Evolutionary conservation across 768 basidiomycete species (phyloP), one percentile per base, ranked within the genome.

Genomic region (Lactarius evosmus): DNA sequence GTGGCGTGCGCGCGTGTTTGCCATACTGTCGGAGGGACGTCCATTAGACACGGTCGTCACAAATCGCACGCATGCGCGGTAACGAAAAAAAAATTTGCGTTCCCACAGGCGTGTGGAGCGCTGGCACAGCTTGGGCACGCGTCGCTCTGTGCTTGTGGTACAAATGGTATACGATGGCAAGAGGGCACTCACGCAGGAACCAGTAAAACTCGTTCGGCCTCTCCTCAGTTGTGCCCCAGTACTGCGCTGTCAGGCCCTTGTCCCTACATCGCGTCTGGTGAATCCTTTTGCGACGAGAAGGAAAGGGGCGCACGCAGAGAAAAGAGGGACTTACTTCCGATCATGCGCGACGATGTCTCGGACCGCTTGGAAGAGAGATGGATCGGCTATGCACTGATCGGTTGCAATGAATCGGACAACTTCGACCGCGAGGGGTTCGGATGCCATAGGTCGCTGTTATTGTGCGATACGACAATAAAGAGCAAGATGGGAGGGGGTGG

Each of bases 231-330:
- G 53, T 1, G 36, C 63, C 63, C 63, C 63, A 64, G 38, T 64
- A 51, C 36, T 65, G 63, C 12, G 63, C 54, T 9, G 34, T 56
- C 19, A 65, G 17, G 2, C 63, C 63, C 9, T 40, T 60, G 27
- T 51, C 59, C 33, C 63, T 65, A 25, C 1, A 34, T 12, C 40
- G 8, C 40, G 19, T 19, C 8, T 7, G 7, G 7, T 25, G n/a
- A 46, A 2, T n/a, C 12, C 12, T 4, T 25, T 58, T 50, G 16
- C 12, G n/a, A 46, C 9, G 22, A 9, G 11, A 22, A 12, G 40
- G 11, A 22, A 12, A 19, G 5, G 22, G 19, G 38, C 6, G 19
- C 40, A 40, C 40, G 40, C 8, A 19, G 38, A 17, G 7, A 8
- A 12, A 19, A 19, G 38, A 16, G 14, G 14, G 38, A 40, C 40